Evolutionary conservation across 106 monocot genomes (phyloP), one percentile per base, ranked within the genome.

Genomic region (Dendrobium huoshanense): DNA sequence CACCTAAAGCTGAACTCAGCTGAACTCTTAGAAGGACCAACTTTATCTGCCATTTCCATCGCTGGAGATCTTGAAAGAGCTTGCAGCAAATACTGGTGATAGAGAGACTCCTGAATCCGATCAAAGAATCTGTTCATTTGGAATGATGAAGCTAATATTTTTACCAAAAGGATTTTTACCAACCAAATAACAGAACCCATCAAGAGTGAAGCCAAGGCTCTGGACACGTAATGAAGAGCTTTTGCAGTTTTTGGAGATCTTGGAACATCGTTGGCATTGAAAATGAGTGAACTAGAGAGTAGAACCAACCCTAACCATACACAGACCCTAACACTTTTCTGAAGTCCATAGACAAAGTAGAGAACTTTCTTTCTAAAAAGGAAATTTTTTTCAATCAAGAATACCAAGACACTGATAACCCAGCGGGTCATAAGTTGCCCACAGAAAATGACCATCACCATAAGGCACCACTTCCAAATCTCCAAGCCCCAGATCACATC

Each of bases 391-490:
- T 98, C 97, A 7, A 98, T 87, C 55, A 92, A 17, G 75, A 98
- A 98, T 7, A 98, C 94, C 44, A 92, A 37, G 4, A 91, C 1
- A 5, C 73, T 79, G 55, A 92, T 84, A 11, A 89, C 42, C 97
- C 94, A 97, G 20, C 80, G 78, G 31, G 91, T 86, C 27, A 98
- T 78, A 31, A 98, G 73, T 2, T 85, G 77, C 15, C 92, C 97
- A 22, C 88, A 94, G 88, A 79, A 94, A 20, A 94, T 85, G 9
- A 88, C 90, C 15, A 83, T 84, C 44, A 87, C 87, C 94, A 97
- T 92, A 19, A 97, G 78, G 61, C 94, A 97, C 97, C 97, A 97
- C 78, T 87, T 90, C 97, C 97, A 97, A 25, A 97, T 94, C 84
- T 94, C 85, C 85, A 97, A 76, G 3, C 97, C 89, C 91, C 92